Evolutionary conservation across 1,284 basidiomycete genomes (phyloP).

Genomic region (Rhodotorula sp.): DNA sequence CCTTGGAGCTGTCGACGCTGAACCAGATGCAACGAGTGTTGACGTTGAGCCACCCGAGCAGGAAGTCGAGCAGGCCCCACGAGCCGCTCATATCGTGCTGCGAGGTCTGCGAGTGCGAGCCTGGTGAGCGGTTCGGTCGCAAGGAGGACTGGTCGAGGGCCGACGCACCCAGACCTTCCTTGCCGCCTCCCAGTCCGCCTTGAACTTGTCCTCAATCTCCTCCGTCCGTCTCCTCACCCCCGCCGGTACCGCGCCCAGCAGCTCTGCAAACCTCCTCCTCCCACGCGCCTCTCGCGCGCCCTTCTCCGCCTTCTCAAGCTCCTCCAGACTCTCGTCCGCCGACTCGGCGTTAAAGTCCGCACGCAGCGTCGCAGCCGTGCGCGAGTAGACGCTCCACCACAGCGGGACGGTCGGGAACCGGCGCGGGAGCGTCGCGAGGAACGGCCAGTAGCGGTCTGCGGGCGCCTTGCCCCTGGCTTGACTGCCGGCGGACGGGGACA

Average conservation of each 20-base stretch:
- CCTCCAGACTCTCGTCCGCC: constrained; percentile 7
- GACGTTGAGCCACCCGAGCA: constrained; percentile 43
- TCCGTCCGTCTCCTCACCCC: constrained; percentile 8
- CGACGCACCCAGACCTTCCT: constrained; percentile 27
- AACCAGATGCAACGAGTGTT: constrained; percentile 47
- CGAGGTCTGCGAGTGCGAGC: neutral
- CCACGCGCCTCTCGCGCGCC: neutral
- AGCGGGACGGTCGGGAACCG: constrained; percentile 35
- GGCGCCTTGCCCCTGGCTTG: no score
- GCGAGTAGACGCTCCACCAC: constrained; percentile 15
- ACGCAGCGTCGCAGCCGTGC: neutral
- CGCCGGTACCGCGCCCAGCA: constrained; percentile 11
- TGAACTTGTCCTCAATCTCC: constrained; percentile 35
- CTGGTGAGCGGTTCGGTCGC: no score
- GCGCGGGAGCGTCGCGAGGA: constrained; percentile 30
- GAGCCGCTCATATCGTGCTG: constrained; percentile 7
- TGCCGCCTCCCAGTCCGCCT: constrained; percentile 33
- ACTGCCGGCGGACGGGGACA: neutral
- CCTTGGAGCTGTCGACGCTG: constrained; percentile 25
- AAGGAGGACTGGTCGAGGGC: neutral
- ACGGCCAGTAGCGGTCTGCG: constrained; percentile 29
- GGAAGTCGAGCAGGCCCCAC: constrained; percentile 35
- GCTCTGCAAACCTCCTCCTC: constrained; percentile 3
- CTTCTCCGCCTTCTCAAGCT: neutral
- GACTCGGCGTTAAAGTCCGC: neutral